Conservation (phyloP, 768 basidiomycete genomes). For the Phaeolepiota aurea region DNA sequence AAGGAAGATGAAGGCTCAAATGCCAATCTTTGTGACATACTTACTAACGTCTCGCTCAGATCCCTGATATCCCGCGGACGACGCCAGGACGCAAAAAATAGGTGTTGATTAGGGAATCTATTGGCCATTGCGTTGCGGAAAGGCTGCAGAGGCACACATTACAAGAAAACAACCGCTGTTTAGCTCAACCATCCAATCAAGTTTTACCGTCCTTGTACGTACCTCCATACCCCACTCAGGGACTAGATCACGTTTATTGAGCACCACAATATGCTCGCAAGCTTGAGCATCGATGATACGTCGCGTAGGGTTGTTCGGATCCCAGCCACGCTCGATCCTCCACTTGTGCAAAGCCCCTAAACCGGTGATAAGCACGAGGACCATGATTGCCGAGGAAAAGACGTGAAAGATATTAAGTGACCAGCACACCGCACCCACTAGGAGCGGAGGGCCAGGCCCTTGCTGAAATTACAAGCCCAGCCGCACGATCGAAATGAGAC, state of each 20-base stretch:
- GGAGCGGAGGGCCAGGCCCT: background rate
- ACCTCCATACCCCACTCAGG: constrained; percentile 86
- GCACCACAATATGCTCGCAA: constrained; percentile 83
- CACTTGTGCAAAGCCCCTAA: constrained; percentile 63
- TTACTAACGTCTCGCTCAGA: constrained; percentile 61
- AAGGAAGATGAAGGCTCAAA: background rate
- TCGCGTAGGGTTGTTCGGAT: constrained; percentile 29
- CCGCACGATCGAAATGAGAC: background rate
- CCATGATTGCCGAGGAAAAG: background rate
- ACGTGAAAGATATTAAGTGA: background rate
- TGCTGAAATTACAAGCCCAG: no score
- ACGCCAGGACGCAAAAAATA: constrained; percentile 70
- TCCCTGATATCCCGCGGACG: constrained; percentile 53
- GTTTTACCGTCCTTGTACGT: constrained; percentile 15
- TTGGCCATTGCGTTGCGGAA: constrained; percentile 64
- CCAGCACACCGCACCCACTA: background rate
- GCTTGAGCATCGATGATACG: constrained; percentile 31
- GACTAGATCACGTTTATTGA: constrained; percentile 91
- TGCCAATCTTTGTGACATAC: constrained; percentile 38
- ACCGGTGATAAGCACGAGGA: background rate
- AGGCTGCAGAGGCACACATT: no score
- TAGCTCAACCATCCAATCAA: background rate
- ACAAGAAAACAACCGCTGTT: no score
- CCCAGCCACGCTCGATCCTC: constrained; percentile 60
- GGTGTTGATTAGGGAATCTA: constrained; percentile 61